Conservation (phyloP, 306 rosid species). For the Sicyos baderoa region DNA sequence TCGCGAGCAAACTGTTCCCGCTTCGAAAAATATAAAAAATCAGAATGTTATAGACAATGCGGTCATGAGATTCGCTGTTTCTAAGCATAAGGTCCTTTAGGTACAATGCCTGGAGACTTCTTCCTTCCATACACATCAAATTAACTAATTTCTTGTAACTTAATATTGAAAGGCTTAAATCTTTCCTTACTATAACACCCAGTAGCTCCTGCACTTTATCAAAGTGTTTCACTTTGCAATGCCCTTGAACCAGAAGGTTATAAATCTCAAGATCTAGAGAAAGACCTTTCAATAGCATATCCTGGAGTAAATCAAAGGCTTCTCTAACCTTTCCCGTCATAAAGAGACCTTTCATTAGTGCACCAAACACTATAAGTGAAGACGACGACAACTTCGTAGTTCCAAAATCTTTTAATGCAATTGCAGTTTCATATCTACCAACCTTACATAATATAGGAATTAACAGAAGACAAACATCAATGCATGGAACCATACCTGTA, state of each 20-base stretch:
- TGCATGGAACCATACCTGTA: slow-evolving; percentile 35
- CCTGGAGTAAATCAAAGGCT: slow-evolving; percentile 36
- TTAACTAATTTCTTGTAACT: slow-evolving; percentile 46
- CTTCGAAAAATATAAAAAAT: slow-evolving; percentile 50
- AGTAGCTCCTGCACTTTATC: slow-evolving; percentile 55
- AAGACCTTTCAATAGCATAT: slow-evolving; percentile 40
- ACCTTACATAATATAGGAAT: slow-evolving; percentile 56
- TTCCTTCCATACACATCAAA: slow-evolving; percentile 45
- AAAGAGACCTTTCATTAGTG: slow-evolving; percentile 52
- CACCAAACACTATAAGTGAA: slow-evolving; percentile 30
- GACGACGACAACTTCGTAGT: slow-evolving; percentile 33
- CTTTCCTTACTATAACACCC: slow-evolving; percentile 43
- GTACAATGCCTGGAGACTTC: slow-evolving; percentile 33
- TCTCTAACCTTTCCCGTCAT: slow-evolving; percentile 37
- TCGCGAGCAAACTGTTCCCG: slow-evolving; percentile 38
- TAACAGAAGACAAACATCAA: slow-evolving; percentile 44
- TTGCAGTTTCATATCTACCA: slow-evolving; percentile 42
- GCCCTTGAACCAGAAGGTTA: slow-evolving; percentile 51
- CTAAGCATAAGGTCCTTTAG: slow-evolving; percentile 56
- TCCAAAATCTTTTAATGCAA: slow-evolving; percentile 43
- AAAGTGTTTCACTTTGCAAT: slow-evolving; percentile 38
- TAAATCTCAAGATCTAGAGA: slow-evolving; percentile 41
- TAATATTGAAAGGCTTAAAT: slow-evolving; percentile 36
- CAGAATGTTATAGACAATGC: slow-evolving; percentile 55
- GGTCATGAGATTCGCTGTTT: slow-evolving; percentile 31